Conservation (phyloP, 2,329 filamentous ascomycete species). For the Cytospora piceicola region DNA sequence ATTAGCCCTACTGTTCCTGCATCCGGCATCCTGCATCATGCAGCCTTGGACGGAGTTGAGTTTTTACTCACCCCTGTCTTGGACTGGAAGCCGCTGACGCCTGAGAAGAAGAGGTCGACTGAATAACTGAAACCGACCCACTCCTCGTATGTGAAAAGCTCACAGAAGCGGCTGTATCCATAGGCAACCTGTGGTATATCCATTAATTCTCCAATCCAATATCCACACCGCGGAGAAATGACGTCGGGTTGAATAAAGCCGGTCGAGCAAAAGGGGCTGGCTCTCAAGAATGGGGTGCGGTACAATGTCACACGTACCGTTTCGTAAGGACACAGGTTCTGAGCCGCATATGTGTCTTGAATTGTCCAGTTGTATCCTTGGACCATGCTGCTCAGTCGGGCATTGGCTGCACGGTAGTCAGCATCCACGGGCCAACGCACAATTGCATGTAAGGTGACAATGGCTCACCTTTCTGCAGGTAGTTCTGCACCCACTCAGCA, state of each 20-base stretch:
- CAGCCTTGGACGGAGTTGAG: neutral
- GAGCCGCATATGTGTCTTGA: conserved; percentile 67
- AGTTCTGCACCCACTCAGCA: conserved; percentile 63
- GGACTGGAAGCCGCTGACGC: conserved; percentile 64
- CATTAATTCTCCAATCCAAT: conserved; percentile 23
- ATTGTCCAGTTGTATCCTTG: conserved; percentile 66
- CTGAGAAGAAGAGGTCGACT: conserved; percentile 68
- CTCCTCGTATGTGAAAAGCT: conserved; percentile 74
- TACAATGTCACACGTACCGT: conserved; percentile 47
- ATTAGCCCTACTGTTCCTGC: neutral
- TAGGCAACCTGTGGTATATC: conserved; percentile 57
- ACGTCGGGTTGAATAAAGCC: neutral
- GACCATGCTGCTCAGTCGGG: conserved; percentile 60
- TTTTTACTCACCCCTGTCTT: conserved; percentile 58
- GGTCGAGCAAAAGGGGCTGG: neutral
- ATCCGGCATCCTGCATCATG: neutral
- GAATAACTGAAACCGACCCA: conserved; percentile 75
- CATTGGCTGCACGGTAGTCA: conserved; percentile 50
- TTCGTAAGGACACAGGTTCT: conserved; percentile 77
- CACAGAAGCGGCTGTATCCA: conserved; percentile 75
- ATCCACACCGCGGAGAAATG: neutral
- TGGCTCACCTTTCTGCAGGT: conserved; percentile 61
- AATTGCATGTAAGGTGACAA: neutral
- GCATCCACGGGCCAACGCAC: neutral
- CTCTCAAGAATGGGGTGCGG: neutral